phyloP scores from a whole-genome alignment of 2,329 filamentous ascomycete genomes.

The Xylariomycetidae sp. region DNA sequence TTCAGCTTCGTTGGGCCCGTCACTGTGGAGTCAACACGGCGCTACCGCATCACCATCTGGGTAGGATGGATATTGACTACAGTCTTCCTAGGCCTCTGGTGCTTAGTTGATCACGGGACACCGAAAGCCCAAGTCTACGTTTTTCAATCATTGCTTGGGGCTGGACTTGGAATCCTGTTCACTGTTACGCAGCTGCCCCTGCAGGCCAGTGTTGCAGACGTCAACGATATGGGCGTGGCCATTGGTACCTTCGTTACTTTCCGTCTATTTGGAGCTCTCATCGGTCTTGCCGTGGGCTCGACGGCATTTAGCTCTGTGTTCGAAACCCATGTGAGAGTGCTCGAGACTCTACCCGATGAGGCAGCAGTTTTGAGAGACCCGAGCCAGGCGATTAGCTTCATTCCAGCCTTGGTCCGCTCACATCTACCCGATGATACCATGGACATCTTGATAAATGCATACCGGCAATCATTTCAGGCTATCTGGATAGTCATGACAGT shows the following conservation, averaged over 20 bases:
- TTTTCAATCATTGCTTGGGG: not conserved
- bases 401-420: not conserved
- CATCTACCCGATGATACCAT: not conserved
- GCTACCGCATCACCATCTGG: conserved; percentile 2
- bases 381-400: not conserved
- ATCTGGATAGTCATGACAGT: conserved; percentile 2
- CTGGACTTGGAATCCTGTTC: conserved; percentile 6
- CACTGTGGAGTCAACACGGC: conserved; percentile 1
- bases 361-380: not conserved
- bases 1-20: conserved; percentile 1
- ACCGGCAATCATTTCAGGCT: conserved; percentile 1
- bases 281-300: not conserved
- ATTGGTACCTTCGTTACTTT: not conserved
- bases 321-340: not conserved
- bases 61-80: conserved; percentile 3
- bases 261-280: not conserved
- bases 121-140: not conserved
- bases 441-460: not conserved
- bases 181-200: not conserved
- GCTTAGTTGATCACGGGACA: not conserved
- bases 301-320: not conserved
- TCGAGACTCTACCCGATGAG: not conserved
- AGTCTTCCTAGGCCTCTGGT: conserved; percentile 2
- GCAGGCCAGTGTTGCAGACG: not conserved
- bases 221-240: not conserved